A percentile compares a stretch with the other conserved stretches of the same genome.
Evolutionary conservation across 176 grass and related monocot species (phyloP).

Genomic region (Miscanthus lutarioriparius): DNA sequence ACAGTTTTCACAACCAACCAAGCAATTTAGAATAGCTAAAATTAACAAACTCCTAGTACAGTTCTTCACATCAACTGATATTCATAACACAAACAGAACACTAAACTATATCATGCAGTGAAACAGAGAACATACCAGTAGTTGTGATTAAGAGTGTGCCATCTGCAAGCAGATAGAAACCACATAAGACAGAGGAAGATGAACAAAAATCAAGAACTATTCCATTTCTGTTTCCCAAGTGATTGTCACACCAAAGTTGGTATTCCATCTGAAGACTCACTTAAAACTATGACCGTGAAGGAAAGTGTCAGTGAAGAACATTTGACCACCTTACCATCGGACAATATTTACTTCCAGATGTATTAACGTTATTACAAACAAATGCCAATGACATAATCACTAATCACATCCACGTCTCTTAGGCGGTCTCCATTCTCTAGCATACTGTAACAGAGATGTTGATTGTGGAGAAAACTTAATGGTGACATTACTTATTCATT

Average conservation of each 20-base stretch:
- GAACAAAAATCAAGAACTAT: slow-evolving; percentile 15
- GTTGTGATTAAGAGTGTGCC: slow-evolving; percentile 66
- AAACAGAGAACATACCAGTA: slow-evolving; percentile 49
- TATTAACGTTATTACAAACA: neutral
- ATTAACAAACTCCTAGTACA: neutral
- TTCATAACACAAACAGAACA: neutral
- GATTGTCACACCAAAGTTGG: neutral
- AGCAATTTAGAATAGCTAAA: neutral
- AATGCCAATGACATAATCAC: neutral
- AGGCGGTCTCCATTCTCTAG: neutral
- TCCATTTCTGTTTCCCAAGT: neutral
- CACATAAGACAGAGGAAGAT: slow-evolving; percentile 28
- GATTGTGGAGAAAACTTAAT: neutral
- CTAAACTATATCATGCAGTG: neutral
- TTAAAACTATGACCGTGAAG: neutral
- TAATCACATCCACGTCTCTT: neutral
- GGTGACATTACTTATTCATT: neutral
- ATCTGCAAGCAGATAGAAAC: slow-evolving; percentile 57
- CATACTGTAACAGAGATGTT: neutral
- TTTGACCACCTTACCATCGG: neutral
- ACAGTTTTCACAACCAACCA: neutral
- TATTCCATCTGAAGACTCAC: neutral
- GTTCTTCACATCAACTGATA: neutral
- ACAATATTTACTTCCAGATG: neutral
- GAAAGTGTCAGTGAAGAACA: neutral